Evolutionary conservation across 2,329 filamentous ascomycete species (phyloP).

Genomic region (Phyllosticta citribraziliensis): DNA sequence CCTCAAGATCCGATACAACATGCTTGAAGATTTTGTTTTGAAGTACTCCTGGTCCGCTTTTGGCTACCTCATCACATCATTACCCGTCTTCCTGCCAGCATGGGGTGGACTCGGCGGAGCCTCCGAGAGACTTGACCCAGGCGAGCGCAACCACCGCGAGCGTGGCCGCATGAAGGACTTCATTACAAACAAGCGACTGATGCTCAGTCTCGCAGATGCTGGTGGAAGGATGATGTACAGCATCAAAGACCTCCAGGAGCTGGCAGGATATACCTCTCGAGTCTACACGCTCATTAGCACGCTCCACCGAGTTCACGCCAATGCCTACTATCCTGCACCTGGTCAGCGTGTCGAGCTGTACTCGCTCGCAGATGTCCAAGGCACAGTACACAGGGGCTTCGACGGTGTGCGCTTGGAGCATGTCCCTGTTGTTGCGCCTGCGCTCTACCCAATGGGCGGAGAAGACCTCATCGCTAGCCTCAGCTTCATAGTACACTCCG

Average conservation of each 20-base stretch:
- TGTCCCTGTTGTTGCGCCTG: slow-evolving; percentile 83
- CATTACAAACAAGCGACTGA: slow-evolving; percentile 96
- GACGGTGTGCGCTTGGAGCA: slow-evolving; percentile 90
- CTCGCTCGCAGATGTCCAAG: slow-evolving; percentile 83
- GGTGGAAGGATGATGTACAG: slow-evolving; percentile 99
- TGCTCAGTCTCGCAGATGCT: slow-evolving; percentile 93
- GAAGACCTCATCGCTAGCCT: slow-evolving; percentile 85
- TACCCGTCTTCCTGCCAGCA: slow-evolving; percentile 87
- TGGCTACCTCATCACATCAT: slow-evolving; percentile 83
- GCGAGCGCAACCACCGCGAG: slow-evolving; percentile 51
- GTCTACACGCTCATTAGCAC: slow-evolving; percentile 95
- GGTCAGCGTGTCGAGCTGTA: slow-evolving; percentile 68
- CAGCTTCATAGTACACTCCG: slow-evolving; percentile 78
- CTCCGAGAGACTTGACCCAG: slow-evolving; percentile 50
- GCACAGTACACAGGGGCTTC: slow-evolving; percentile 88
- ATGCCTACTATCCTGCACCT: slow-evolving; percentile 66
- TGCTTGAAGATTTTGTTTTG: slow-evolving; percentile 93
- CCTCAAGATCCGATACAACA: slow-evolving; percentile 96
- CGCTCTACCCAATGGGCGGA: slow-evolving; percentile 78
- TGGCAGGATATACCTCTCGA: slow-evolving; percentile 90
- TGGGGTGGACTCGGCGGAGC: slow-evolving; percentile 79
- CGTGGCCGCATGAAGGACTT: slow-evolving; percentile 93
- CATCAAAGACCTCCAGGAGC: slow-evolving; percentile 92
- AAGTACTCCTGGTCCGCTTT: slow-evolving; percentile 99
- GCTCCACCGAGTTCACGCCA: slow-evolving; percentile 83